A percentile compares a stretch with the other conserved stretches of the same genome.
phyloP scores from a whole-genome alignment of 2,329 filamentous ascomycete species.

The Amauroascus niger region DNA sequence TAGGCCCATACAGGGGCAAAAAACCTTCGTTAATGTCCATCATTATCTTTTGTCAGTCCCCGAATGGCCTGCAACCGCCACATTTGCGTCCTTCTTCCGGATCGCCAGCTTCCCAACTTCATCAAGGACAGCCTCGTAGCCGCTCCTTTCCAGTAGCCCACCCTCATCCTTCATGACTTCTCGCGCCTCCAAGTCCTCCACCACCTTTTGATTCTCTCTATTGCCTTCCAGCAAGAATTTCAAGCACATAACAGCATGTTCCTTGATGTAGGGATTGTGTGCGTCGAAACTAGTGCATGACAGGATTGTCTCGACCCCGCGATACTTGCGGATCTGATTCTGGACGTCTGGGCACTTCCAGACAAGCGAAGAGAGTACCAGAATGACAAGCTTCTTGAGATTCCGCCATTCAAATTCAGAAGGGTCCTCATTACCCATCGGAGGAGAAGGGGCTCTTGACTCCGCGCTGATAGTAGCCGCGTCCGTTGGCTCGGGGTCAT shows the following conservation, averaged over 20 bases:
- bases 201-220: conserved; percentile 45
- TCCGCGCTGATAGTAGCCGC: conserved; percentile 30
- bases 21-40: not conserved
- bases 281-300: conserved; percentile 88
- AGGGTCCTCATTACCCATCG: conserved; percentile 49
- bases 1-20: not conserved
- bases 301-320: conserved; percentile 76
- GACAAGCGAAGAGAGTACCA: conserved; percentile 78
- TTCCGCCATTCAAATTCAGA: conserved; percentile 65
- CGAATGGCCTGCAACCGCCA: not conserved
- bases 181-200: conserved; percentile 40
- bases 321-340: conserved; percentile 72
- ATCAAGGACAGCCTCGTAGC: conserved; percentile 37
- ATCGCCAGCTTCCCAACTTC: conserved; percentile 36
- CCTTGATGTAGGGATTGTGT: conserved; percentile 87
- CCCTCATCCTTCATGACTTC: conserved; percentile 36
- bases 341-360: conserved; percentile 81
- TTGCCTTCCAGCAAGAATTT: conserved; percentile 55
- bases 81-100: conserved; percentile 26
- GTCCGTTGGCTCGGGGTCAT: conserved; percentile 35
- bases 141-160: conserved; percentile 34
- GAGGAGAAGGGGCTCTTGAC: conserved; percentile 38
- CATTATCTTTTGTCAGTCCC: not conserved
- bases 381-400: conserved; percentile 84
- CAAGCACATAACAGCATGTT: conserved; percentile 80